Evolutionary conservation across 2,329 filamentous ascomycete species (phyloP), one percentile per base, ranked within the genome.

Genomic region (Colletotrichum plurivorum): DNA sequence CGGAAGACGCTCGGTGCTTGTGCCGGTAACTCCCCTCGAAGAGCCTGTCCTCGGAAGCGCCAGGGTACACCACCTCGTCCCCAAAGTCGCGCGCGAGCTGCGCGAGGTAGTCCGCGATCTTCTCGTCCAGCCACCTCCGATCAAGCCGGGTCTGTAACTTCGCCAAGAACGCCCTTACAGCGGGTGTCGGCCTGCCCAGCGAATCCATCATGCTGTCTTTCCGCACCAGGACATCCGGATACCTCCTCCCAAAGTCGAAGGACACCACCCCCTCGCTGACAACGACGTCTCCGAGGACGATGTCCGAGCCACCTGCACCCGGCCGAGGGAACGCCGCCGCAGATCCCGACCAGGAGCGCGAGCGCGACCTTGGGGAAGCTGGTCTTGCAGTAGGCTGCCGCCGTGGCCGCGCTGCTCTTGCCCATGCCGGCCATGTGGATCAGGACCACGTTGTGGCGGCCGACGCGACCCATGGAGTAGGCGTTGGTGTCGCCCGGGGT

Each of bases 321-420:
- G 4, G 15, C 48, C 0, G 39, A n/a, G 0, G 81, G 81, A 2
- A 80, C 73, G 16, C 78, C 82, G 0, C 81, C 83, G 49, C 82
- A 84, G 10, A 84, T 75, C 0, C 82, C 83, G 1, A 80, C 78
- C 0, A 84, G 41, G 0, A 84, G 51, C 0, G 71, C 78, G 0
- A 84, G 73, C 25, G 71, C 74, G 4, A 85, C 64, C 2, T 68
- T 66, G 0, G 69, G 65, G 49, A 79, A 84, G 58, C 80, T 84
- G 2, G 67, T 69, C 0, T 73, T 74, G 16, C 83, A 67, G 36
- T 71, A 73, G 0, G 75, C 67, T 0, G 78, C 72, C 0, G 75
- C 71, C 1, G 55, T 52, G 0, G 78, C 75, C 0, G 78, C 75
- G 39, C 27, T 75, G 13, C 39, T 71, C 22, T 74, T 80, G 4